Base-by-base conservation (phyloP, 768 basidiomycete genomes). In the Macrolepiota fuliginosa region DNA sequence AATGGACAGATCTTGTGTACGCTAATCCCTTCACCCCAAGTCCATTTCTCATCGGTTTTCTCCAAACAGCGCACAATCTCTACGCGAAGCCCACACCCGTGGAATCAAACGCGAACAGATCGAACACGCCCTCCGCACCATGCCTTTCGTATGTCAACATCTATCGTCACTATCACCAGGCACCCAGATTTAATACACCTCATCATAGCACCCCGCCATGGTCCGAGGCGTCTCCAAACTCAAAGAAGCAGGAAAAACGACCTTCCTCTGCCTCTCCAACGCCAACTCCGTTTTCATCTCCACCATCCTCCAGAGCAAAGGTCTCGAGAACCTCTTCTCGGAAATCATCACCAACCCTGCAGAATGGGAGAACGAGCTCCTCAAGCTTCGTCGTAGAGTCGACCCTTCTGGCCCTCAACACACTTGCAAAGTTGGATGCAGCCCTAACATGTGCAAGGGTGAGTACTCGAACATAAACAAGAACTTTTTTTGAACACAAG, bases 371-470 rank as follows among this genome's bases (percentile, higher is more conserved):
- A 70, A 75, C 7, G 86, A 91, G 37, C 78, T 91, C 5, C 86
- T 98, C 58, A 84, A 88, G 60, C 76, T 99, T 51, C 81, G 84
- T 32, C 83, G 96, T 13, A 82, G 90, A 47, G 79, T 98, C 46
- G 89, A 89, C 62, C 91, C 92, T 11, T 66, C 76, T 22, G 91
- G 85, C 1, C 87, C 87, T 1, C 94, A 94, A 62, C 97, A 98
- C 72, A 71, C 69, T 6, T 99, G 97, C 75, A 78, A 77, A 47
- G 82, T 96, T 55, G 96, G 96, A 5, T 99, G 97, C 78, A 88
- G 88, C 60, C 84, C 89, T 13, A 98, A 99, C 79, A 97, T 99
- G 96, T 99, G 97, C 81, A 99, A 99, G 80, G 94, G 93, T 88
- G 19, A 45, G 71, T 66, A 57, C 22, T n/a, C 17, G 17, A 19